phyloP scores from a whole-genome alignment of 305 asterid species.

The Solanum aculeatissimum region DNA sequence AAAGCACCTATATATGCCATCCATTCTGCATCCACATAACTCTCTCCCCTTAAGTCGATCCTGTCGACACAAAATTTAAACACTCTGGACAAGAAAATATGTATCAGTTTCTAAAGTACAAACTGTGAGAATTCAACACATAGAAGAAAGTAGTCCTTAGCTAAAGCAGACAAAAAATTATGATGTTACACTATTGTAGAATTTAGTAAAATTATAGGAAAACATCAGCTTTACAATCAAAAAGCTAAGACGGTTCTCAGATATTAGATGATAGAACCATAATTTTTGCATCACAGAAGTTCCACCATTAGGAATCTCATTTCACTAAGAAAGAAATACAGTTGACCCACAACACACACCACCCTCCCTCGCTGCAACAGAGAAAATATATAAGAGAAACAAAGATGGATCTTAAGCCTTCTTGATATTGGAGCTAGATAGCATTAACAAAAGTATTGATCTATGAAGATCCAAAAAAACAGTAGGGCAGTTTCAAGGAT shows the following conservation, averaged over 20 bases:
- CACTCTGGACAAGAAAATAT: conserved; percentile 46
- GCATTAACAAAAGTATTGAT: not conserved
- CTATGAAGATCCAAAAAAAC: not conserved
- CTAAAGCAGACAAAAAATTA: not conserved
- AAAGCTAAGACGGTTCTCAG: not conserved
- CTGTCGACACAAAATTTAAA: conserved; percentile 67
- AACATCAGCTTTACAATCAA: not conserved
- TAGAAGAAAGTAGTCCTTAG: not conserved
- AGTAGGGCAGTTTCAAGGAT: not conserved
- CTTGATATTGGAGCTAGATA: not conserved
- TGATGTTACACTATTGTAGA: not conserved
- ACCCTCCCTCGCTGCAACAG: not conserved
- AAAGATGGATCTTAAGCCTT: not conserved
- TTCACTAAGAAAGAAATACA: not conserved
- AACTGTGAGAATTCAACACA: not conserved
- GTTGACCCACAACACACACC: not conserved
- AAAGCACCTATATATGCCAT: conserved; percentile 92
- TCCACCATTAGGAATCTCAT: not conserved
- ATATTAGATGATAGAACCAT: not conserved
- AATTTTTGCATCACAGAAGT: not conserved
- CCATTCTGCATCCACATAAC: conserved; percentile 88
- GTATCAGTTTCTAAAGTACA: conserved; percentile 1
- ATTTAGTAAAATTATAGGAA: not conserved
- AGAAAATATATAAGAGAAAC: not conserved
- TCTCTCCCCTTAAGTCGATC: conserved; percentile 60